phyloP scores from a whole-genome alignment of 257 asterid species.

The Gardenia jasminoides region DNA sequence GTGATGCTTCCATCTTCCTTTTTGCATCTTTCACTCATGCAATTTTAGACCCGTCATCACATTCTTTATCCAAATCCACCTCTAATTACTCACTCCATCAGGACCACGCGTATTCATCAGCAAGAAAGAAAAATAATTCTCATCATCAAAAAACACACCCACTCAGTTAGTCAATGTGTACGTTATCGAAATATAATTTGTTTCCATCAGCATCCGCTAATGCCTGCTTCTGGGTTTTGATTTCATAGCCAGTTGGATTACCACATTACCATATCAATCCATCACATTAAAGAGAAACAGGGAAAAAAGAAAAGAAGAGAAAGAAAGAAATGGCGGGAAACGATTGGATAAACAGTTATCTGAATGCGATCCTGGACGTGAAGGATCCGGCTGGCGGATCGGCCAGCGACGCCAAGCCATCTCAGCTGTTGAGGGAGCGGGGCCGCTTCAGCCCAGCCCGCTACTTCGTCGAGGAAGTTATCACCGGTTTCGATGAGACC shows the following conservation, averaged over 20 bases:
- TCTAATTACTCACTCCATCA: neutral
- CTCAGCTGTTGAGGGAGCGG: conserved; percentile 80
- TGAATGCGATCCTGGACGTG: conserved; percentile 91
- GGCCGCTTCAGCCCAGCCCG: conserved; percentile 92
- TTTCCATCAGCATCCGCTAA: too few species aligned
- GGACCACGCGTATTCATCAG: too few species aligned
- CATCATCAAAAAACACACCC: neutral
- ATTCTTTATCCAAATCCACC: too few species aligned
- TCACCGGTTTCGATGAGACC: conserved; percentile 91
- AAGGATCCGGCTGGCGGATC: conserved; percentile 46
- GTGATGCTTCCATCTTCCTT: neutral
- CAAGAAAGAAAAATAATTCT: neutral
- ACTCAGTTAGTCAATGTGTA: too few species aligned
- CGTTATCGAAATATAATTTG: neutral
- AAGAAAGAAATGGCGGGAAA: conserved; percentile 73
- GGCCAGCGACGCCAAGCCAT: conserved; percentile 61
- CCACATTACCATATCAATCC: too few species aligned
- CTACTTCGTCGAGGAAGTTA: conserved; percentile 88
- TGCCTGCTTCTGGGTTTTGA: neutral
- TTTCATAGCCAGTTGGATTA: neutral
- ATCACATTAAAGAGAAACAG: neutral
- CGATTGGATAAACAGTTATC: conserved; percentile 90
- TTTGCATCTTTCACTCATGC: neutral
- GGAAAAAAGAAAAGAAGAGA: neutral
- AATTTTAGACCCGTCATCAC: neutral